Evolutionary conservation across 208 protist genomes (phyloP).

Genomic region (Leptomonas pyrrhocoris): DNA sequence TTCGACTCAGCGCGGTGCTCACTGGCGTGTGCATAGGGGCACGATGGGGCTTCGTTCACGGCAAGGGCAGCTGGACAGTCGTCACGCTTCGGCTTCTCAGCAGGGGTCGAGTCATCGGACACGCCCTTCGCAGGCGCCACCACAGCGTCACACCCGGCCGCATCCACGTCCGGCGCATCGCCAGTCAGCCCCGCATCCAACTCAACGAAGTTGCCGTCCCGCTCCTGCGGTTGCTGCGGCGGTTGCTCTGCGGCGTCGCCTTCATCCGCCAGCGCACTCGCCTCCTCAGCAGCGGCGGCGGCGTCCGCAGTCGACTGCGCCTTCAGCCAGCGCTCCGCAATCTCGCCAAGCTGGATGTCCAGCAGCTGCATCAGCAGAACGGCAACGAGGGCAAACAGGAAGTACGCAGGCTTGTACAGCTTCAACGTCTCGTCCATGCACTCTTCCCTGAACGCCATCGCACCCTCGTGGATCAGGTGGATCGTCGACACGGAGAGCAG

Average conservation of each 20-base stretch:
- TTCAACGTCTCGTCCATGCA: constrained; percentile 37
- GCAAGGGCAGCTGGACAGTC: background rate
- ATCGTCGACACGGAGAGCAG: constrained; percentile 45
- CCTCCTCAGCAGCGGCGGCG: background rate
- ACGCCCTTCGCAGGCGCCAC: background rate
- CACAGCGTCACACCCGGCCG: background rate
- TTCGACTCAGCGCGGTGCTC: background rate
- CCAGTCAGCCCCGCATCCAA: background rate
- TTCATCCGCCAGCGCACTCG: background rate
- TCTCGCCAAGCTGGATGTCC: constrained; percentile 34
- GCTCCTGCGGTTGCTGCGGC: background rate
- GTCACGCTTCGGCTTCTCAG: background rate
- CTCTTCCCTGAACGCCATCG: constrained; percentile 27
- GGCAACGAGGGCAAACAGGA: constrained; percentile 47
- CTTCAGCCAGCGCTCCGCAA: constrained; percentile 32
- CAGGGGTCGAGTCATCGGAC: background rate
- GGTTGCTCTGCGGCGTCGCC: background rate
- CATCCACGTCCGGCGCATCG: background rate
- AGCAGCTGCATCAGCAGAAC: constrained; percentile 44
- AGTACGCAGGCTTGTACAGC: constrained; percentile 38
- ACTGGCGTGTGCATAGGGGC: background rate
- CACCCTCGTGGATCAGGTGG: constrained; percentile 34
- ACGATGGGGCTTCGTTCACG: background rate
- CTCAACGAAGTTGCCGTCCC: background rate
- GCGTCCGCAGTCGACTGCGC: background rate